Base-by-base conservation (phyloP, 768 basidiomycete genomes). In the Kwoniella dejecticola region DNA sequence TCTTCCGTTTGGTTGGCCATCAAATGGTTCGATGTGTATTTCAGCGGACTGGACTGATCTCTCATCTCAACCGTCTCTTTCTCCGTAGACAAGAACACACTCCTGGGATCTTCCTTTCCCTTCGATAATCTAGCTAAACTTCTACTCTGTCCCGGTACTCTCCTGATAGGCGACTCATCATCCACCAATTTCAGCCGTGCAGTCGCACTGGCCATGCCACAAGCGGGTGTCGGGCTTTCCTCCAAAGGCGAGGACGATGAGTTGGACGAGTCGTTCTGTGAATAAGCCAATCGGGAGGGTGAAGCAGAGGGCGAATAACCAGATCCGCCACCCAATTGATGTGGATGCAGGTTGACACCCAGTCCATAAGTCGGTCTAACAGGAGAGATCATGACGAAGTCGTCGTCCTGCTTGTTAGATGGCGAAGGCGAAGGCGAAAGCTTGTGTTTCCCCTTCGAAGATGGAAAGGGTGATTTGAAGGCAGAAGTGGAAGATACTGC, bases 341-440 rank as follows among this genome's bases (percentile, higher is more conserved):
- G 36, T 17, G 50, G 31, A 40, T 49, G 19, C 17, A 54, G 50
- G 27, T 31, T 49, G 4, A 47, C 57, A 50, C 54, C 57, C 38
- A 49, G 45, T 21, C 49, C 56, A 59, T 44, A 50, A 45, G 42
- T 63, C 15, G 67, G 50, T 45, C 64, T 55, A 15, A 72, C 58
- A 26, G 71, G 74, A 1, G 74, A 75, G 33, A 72, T 71, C 73
- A 75, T 75, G 59, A 75, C 71, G 54, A 75, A 75, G 44, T 75
- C 74, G 26, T 72, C 74, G 38, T 70, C 74, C 21, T 58, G 61
- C 27, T 48, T 36, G 52, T 64, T 31, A 10, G 52, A 44, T 24
- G 73, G 72, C 4, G 72, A 74, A n/a, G 72, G 72, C 4, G 72
- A 71, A 5, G 68, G 71, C 7, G 71, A 73, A 4, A 74, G 64